phyloP scores from a whole-genome alignment of 176 grass and related monocot genomes.

The Musa beccarii region DNA sequence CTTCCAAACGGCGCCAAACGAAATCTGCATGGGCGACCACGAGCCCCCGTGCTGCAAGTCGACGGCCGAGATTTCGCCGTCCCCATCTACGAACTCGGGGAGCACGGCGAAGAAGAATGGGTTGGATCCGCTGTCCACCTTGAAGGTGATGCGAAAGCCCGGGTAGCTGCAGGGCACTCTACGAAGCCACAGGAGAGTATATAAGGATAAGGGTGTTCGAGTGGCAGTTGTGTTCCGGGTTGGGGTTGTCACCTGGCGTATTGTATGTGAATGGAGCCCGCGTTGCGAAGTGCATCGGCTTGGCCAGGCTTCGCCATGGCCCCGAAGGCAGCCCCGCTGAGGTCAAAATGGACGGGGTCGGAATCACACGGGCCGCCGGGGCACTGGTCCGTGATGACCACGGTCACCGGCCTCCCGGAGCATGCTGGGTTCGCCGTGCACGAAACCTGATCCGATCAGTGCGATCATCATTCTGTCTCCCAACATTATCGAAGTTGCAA shows the following conservation, averaged over 20 bases:
- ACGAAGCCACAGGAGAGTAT: too few species aligned
- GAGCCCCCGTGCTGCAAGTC: constrained; percentile 23
- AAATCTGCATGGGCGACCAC: constrained; percentile 40
- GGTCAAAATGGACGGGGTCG: neutral
- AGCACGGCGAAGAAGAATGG: constrained; percentile 42
- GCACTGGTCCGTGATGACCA: constrained; percentile 2
- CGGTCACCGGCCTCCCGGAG: neutral
- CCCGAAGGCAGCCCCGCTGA: neutral
- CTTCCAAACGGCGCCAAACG: constrained; percentile 50
- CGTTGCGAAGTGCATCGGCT: neutral
- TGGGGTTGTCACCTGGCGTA: neutral
- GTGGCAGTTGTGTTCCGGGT: too few species aligned
- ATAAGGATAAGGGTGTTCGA: too few species aligned
- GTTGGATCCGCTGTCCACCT: constrained; percentile 59
- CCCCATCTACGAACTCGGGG: constrained; percentile 45
- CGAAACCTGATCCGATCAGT: neutral
- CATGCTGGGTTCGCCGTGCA: neutral
- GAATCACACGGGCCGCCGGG: neutral
- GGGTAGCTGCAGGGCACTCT: constrained; percentile 46
- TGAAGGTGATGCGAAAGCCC: constrained; percentile 35
- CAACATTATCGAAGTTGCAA: too few species aligned
- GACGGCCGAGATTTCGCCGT: constrained; percentile 50
- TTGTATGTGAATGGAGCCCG: neutral
- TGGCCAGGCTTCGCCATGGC: neutral
- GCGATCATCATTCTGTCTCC: too few species aligned